Conservation (phyloP, 176 grass and related monocot genomes). For the Dactylis glomerata region DNA sequence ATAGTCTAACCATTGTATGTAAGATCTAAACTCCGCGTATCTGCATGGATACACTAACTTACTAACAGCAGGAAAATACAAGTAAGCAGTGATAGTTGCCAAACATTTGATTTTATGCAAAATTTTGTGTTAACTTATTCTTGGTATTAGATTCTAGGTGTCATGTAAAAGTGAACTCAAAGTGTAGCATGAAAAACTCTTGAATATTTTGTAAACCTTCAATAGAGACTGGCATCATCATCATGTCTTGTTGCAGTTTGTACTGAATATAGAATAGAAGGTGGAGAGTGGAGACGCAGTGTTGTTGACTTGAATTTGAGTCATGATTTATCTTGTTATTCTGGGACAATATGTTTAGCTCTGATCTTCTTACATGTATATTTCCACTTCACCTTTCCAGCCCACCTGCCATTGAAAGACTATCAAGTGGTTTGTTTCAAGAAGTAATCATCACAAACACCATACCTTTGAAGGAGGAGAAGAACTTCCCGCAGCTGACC, state of each 20-base stretch:
- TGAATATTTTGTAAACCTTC: neutral
- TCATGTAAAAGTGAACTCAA: neutral
- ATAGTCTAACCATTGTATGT: neutral
- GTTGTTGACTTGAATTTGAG: neutral
- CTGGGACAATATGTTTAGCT: neutral
- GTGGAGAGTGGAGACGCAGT: neutral
- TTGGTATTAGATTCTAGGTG: neutral
- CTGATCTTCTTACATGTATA: slow-evolving; percentile 11
- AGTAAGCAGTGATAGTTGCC: neutral
- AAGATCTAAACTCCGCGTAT: neutral
- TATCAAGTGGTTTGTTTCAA: slow-evolving; percentile 96
- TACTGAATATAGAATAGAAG: neutral
- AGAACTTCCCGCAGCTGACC: slow-evolving; percentile 87
- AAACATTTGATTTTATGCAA: neutral
- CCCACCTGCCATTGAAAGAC: slow-evolving; percentile 86
- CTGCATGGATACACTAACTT: neutral
- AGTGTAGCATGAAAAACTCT: neutral
- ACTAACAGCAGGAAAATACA: neutral
- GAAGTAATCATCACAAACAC: slow-evolving; percentile 99
- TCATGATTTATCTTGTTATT: slow-evolving; percentile 14
- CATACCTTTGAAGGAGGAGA: slow-evolving; percentile 71
- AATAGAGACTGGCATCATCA: neutral
- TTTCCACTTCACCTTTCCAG: slow-evolving; percentile 41
- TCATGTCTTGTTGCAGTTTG: neutral
- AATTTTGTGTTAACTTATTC: neutral